Evolutionary conservation across 169 alveolate genomes (phyloP).

Genomic region (Miamiensis avidus): DNA sequence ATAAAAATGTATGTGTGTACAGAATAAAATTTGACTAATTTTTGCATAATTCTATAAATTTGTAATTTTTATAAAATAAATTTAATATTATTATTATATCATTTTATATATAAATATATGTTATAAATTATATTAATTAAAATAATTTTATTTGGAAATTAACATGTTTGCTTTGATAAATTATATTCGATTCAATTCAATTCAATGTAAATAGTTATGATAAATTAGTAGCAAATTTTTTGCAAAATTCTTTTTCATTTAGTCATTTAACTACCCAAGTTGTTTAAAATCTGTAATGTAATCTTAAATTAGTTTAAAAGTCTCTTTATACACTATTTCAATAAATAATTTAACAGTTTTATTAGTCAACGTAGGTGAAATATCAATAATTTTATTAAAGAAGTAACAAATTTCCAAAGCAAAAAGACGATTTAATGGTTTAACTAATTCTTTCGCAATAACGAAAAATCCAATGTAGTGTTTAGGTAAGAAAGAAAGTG

Average conservation of each 20-base stretch:
- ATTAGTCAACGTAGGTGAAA: neutral
- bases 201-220: neutral
- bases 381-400: slow-evolving; percentile 13
- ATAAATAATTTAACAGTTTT: neutral
- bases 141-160: too few relatives aligned
- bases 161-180: neutral
- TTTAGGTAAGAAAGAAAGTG: neutral
- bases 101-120: too few relatives aligned
- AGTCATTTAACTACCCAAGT: neutral
- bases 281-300: too few relatives aligned
- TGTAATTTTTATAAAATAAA: too few relatives aligned
- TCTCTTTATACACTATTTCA: too few relatives aligned
- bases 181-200: neutral
- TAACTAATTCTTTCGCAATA: slow-evolving; percentile 12
- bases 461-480: slow-evolving; percentile 18
- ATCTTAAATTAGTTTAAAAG: neutral
- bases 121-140: too few relatives aligned
- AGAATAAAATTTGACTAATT: too few relatives aligned
- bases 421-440: slow-evolving; percentile 13
- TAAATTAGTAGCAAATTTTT: neutral
- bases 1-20: too few relatives aligned
- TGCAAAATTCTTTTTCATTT: neutral
- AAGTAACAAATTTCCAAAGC: slow-evolving; percentile 23
- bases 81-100: too few relatives aligned
- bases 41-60: too few relatives aligned